A percentile compares a stretch with the other conserved stretches of the same genome.
Evolutionary conservation across 352 stramenopile genomes (phyloP).

Genomic region (Phytophthora pinifolia): DNA sequence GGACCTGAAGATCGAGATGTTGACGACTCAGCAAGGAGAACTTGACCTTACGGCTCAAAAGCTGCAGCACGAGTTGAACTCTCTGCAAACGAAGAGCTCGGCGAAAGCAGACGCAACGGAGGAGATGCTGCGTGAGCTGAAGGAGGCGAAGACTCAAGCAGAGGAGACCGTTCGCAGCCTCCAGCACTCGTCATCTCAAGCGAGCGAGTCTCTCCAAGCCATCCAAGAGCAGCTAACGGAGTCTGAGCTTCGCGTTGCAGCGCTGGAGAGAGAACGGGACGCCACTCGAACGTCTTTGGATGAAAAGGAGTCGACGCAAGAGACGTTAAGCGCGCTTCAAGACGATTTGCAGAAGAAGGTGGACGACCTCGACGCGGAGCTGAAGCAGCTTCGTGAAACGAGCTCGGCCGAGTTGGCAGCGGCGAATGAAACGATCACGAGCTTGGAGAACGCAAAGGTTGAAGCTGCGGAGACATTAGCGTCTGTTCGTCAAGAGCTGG

Average conservation of each 20-base stretch:
- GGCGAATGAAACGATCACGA: conserved; percentile 27
- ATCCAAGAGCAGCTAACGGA: conserved; percentile 20
- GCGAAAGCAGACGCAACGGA: conserved; percentile 19
- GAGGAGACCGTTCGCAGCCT: conserved; percentile 18
- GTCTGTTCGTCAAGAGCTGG: conserved; percentile 32
- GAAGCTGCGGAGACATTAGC: conserved; percentile 20
- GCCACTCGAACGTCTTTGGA: conserved; percentile 28
- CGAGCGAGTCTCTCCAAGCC: conserved; percentile 16
- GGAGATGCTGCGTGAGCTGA: conserved; percentile 24
- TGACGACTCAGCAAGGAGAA: conserved; percentile 36
- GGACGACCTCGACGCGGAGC: conserved; percentile 18
- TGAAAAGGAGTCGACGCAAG: conserved; percentile 34
- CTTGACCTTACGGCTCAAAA: conserved; percentile 28
- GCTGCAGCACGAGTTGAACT: conserved; percentile 28
- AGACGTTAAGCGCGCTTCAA: conserved; percentile 29
- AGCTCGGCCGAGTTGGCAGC: conserved; percentile 22
- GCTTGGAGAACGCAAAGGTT: conserved; percentile 11
- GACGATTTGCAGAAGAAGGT: conserved; percentile 36
- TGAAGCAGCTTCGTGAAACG: conserved; percentile 22
- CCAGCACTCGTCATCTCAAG: conserved; percentile 17
- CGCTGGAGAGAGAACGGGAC: conserved; percentile 34
- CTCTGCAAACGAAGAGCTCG: conserved; percentile 22
- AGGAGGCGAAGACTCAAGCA: conserved; percentile 23
- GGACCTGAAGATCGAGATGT: conserved; percentile 41
- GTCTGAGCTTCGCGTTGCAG: conserved; percentile 23